Evolutionary conservation across 306 rosid genomes (phyloP).

Genomic region (Prunus campanulata): DNA sequence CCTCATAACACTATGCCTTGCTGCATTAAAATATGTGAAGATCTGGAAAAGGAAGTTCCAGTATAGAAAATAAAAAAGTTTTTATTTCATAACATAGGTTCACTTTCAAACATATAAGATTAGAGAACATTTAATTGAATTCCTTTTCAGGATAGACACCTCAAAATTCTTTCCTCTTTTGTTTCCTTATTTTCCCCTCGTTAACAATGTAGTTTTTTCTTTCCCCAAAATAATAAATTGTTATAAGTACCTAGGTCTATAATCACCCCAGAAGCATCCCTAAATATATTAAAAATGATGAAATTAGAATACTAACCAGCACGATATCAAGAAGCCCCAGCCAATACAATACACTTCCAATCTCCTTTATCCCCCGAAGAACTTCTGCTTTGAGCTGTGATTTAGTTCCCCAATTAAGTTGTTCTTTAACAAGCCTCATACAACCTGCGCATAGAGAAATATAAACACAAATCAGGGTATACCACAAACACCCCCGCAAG

Average conservation of each 20-base stretch:
- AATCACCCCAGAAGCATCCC: background rate
- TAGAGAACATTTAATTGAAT: too few species aligned
- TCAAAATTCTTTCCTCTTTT: background rate
- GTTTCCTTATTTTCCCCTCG: background rate
- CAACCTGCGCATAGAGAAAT: constrained; percentile 54
- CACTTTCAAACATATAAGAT: too few species aligned
- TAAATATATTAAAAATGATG: background rate
- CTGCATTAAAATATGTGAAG: background rate
- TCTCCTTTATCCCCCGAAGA: constrained; percentile 92
- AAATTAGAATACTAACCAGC: constrained; percentile 58
- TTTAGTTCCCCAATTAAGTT: constrained; percentile 87
- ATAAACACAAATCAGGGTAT: constrained; percentile 22
- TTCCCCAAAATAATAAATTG: background rate
- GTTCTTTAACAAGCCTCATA: constrained; percentile 85
- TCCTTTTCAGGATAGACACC: too few species aligned
- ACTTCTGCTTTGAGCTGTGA: constrained; percentile 84
- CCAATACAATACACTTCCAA: constrained; percentile 94
- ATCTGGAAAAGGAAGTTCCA: background rate
- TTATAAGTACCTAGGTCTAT: background rate
- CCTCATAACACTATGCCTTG: background rate
- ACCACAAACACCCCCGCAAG: background rate
- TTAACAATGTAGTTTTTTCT: background rate
- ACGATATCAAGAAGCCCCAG: constrained; percentile 94
- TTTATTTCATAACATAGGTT: background rate
- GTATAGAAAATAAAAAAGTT: background rate